Evolutionary conservation across 768 basidiomycete species (phyloP), one percentile per base, ranked within the genome.

Genomic region (Grammothele lineata): DNA sequence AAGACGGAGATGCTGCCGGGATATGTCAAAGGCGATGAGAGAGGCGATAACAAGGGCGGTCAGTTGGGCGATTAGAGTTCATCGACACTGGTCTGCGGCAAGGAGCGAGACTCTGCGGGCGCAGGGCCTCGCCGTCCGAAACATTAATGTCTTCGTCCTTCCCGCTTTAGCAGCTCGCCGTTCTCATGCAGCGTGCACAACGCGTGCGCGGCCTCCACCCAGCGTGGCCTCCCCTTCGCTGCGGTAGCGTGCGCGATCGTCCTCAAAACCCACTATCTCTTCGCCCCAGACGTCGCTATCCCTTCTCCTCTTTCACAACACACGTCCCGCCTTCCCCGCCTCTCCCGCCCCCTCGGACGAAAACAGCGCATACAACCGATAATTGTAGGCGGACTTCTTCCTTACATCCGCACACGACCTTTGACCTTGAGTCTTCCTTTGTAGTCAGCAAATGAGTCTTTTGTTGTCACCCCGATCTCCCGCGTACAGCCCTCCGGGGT

Each of bases 41-140:
- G 10, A 41, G 40, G 40, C 38, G 38, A 39, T 39, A 21, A 41
- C 15, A 27, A 14, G 24, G 3, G 27, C 40, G 40, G 40, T 23
- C 15, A 14, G 18, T 18, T n/a, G n/a, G n/a, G n/a, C n/a, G n/a
- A n/a, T n/a, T 41, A 27, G 37, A 38, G 40, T 41, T 41, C 40
- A 41, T 41, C 6, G 32, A 26, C 19, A 18, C 21, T 11, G 17
- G 42, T 18, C 26, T 8, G 42, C 33, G 24, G 24, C 32, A 23
- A 43, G 42, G 42, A 34, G 42, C 30, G 42, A 43, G 26, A n/a
- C 14, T 34, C 42, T 43, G 34, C 42, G 23, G 23, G 42, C 17
- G 32, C 33, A 43, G 42, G 35, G 35, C 27, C n/a, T n/a, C n/a
- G n/a, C n/a, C n/a, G n/a, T n/a, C n/a, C n/a, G n/a, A n/a, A n/a